phyloP scores from a whole-genome alignment of 2,329 filamentous ascomycete genomes.

The Alternaria sp. region DNA sequence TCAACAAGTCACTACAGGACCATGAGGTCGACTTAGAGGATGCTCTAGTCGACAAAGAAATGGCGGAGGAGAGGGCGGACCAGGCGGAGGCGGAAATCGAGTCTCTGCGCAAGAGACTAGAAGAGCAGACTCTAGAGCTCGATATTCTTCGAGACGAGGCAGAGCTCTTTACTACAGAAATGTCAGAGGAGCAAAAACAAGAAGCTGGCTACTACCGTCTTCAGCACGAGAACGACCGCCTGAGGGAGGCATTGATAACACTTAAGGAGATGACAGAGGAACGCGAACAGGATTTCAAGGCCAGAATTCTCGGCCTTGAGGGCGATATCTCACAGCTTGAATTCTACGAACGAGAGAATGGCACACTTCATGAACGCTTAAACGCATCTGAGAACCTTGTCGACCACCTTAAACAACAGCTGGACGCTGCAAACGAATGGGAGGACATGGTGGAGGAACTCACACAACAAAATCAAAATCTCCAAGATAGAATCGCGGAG shows the following conservation, averaged over 20 bases:
- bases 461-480: constrained; percentile 83
- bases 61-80: constrained; percentile 94
- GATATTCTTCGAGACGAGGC: constrained; percentile 91
- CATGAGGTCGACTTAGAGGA: constrained; percentile 87
- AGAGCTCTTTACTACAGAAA: constrained; percentile 80
- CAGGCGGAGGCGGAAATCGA: constrained; percentile 83
- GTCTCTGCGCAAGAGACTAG: constrained; percentile 74
- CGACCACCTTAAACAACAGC: constrained; percentile 87
- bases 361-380: constrained; percentile 76
- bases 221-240: constrained; percentile 86
- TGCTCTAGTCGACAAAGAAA: constrained; percentile 88
- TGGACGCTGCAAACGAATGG: constrained; percentile 86
- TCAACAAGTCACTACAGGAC: constrained; percentile 81
- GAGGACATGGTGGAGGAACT: constrained; percentile 96
- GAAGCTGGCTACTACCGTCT: constrained; percentile 91
- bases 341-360: constrained; percentile 66
- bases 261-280: constrained; percentile 89
- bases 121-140: constrained; percentile 87
- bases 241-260: constrained; percentile 84
- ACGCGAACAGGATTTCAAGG: constrained; percentile 78
- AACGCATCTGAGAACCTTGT: constrained; percentile 76
- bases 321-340: constrained; percentile 45
- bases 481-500: constrained; percentile 84
- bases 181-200: constrained; percentile 86
- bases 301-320: constrained; percentile 55